Conservation (phyloP, 257 asterid species). For the Solanum bulbocastanum region DNA sequence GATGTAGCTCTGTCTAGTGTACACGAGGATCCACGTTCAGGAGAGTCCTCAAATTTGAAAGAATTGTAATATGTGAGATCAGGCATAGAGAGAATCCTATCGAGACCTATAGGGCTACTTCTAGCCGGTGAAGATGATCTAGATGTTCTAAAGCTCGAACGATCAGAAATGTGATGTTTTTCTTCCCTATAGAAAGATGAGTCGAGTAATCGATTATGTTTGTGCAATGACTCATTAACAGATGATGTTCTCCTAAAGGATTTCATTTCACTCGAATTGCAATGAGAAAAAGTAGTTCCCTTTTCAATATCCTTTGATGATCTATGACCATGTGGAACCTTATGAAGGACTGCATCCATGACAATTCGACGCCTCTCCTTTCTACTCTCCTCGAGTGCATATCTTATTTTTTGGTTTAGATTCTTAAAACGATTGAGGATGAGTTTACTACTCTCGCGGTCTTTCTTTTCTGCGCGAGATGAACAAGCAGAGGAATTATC, state of each 20-base stretch:
- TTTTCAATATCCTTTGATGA: conserved; percentile 11
- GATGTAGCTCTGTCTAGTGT: neutral
- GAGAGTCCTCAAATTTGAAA: conserved; percentile 30
- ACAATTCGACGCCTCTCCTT: conserved; percentile 60
- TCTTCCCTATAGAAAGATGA: conserved; percentile 15
- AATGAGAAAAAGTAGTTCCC: neutral
- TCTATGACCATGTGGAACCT: conserved; percentile 46
- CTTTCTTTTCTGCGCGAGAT: conserved; percentile 11
- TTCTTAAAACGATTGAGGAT: conserved; percentile 50
- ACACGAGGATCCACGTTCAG: neutral
- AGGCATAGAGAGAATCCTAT: conserved; percentile 64
- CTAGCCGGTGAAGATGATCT: conserved; percentile 8
- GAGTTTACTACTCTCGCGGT: conserved; percentile 25
- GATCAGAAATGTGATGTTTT: conserved; percentile 18
- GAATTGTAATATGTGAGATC: conserved; percentile 52
- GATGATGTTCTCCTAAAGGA: conserved; percentile 40
- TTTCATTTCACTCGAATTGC: neutral
- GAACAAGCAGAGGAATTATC: conserved; percentile 10
- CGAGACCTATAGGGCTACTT: conserved; percentile 11
- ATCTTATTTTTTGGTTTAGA: conserved; percentile 42
- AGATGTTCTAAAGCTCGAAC: conserved; percentile 9
- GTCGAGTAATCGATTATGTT: conserved; percentile 38
- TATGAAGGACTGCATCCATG: conserved; percentile 69
- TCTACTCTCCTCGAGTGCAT: conserved; percentile 50
- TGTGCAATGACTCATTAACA: conserved; percentile 37